Evolutionary conservation across 176 grass and related monocot species (phyloP), one percentile per base, ranked within the genome.

Genomic region (Raddia guianensis): DNA sequence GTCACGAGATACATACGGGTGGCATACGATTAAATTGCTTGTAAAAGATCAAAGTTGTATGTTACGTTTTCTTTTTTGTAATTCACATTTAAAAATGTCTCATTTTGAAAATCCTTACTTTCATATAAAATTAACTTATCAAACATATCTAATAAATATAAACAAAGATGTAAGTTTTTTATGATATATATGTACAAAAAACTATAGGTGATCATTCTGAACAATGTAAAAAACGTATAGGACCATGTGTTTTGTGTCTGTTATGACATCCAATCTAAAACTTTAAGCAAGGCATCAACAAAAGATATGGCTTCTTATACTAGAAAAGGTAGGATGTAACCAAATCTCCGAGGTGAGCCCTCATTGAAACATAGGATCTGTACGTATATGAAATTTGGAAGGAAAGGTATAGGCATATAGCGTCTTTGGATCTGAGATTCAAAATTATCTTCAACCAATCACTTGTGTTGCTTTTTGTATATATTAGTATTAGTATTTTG

Each of bases 391-490:
- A 55, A 5, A 55, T 16, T 5, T 16, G 0, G 49, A 55, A 6
- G 19, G 55, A 57, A 58, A 59, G 57, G 3, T 21, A 21, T 27
- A 27, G 27, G 27, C 27, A 27, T 27, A 27, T 0, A 19, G 3
- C 8, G 9, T 59, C 8, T 59, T 59, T 21, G 19, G 68, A 70
- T 49, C 10, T 2, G 5, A 14, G 46, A 70, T 14, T 40, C 37
- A 40, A 40, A 40, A 3, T 40, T 40, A 56, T 42, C 14, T 6
- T 5, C 5, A 12, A 4, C 18, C 6, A 49, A 49, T 40, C 32
- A 82, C 86, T 59, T 87, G 12, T 18, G 4, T 70, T 72, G 20
- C 53, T 75, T 46, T 69, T 46, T 47, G 33, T 50, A 21, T 21
- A 9, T 19, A 43, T 56, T 27, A 48, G 75, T 27, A 27, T 27